phyloP scores from a whole-genome alignment of 140 eudicot genomes.

The Senecio squalidus region DNA sequence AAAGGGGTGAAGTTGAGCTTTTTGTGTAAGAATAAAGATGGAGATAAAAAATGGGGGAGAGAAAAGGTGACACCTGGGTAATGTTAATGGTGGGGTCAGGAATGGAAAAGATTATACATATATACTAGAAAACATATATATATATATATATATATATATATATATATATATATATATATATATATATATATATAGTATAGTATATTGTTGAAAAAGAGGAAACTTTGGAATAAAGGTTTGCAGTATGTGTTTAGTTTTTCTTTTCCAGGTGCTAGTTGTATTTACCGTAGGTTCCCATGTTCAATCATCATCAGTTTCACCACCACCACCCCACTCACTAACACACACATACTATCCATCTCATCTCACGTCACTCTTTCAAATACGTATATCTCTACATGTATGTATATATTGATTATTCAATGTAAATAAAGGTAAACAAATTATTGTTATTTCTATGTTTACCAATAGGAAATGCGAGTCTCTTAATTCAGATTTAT shows the following conservation, averaged over 20 bases:
- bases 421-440: no score
- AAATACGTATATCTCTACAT: neutral
- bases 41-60: constrained; percentile 19
- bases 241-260: neutral
- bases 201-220: constrained; percentile 19
- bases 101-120: constrained; percentile 2
- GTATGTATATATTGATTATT: no score
- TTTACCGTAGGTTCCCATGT: constrained; percentile 28
- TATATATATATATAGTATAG: no score
- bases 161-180: no score
- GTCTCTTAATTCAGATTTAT: no score
- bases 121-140: constrained; percentile 26
- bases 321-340: constrained; percentile 14
- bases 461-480: no score
- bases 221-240: constrained; percentile 26
- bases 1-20: constrained; percentile 25
- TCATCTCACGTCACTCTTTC: neutral
- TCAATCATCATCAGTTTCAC: constrained; percentile 25
- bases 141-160: no score
- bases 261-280: constrained; percentile 21
- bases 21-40: constrained; percentile 14
- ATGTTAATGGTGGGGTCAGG: constrained; percentile 21
- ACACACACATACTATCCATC: neutral
- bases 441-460: no score
- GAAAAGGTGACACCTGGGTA: constrained; percentile 36